These are phyloP conservation scores for Boehmeria nivea DNA, from an alignment of 306 rosid species.

Conservation along the genomic window DNA sequence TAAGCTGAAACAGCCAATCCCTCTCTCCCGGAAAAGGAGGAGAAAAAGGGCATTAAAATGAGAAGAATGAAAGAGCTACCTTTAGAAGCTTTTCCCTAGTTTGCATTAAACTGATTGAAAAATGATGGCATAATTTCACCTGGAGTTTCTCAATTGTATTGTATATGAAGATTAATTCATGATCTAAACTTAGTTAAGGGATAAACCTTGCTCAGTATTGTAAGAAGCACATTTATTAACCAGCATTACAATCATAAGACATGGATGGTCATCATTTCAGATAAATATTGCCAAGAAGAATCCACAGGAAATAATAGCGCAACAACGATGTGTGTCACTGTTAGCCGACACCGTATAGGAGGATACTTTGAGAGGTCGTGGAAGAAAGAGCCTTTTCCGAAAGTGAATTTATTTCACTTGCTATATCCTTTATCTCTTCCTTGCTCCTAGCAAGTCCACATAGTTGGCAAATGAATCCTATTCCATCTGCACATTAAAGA, in stretches of 20 bases:
- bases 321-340: no score
- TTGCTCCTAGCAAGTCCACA: constrained; percentile 65
- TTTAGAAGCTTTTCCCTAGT: constrained; percentile 74
- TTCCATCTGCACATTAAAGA: constrained; percentile 43
- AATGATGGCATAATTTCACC: constrained; percentile 55
- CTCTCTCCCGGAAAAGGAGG: no score
- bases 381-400: constrained; percentile 44
- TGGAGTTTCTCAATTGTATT: constrained; percentile 62
- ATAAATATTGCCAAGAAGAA: background rate
- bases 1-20: background rate
- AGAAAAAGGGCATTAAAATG: background rate
- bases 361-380: constrained; percentile 58
- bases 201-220: constrained; percentile 25
- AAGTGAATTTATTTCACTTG: constrained; percentile 51
- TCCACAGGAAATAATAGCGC: background rate
- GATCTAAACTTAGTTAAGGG: constrained; percentile 64
- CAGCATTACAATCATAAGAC: no score
- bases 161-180: constrained; percentile 41
- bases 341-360: constrained; percentile 21
- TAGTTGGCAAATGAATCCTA: constrained; percentile 68
- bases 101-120: constrained; percentile 64
- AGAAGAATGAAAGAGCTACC: constrained; percentile 32
- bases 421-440: constrained; percentile 55
- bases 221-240: background rate
- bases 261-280: background rate